phyloP scores from a whole-genome alignment of 2,329 filamentous ascomycete genomes.

The Hymenoscyphus albidus region DNA sequence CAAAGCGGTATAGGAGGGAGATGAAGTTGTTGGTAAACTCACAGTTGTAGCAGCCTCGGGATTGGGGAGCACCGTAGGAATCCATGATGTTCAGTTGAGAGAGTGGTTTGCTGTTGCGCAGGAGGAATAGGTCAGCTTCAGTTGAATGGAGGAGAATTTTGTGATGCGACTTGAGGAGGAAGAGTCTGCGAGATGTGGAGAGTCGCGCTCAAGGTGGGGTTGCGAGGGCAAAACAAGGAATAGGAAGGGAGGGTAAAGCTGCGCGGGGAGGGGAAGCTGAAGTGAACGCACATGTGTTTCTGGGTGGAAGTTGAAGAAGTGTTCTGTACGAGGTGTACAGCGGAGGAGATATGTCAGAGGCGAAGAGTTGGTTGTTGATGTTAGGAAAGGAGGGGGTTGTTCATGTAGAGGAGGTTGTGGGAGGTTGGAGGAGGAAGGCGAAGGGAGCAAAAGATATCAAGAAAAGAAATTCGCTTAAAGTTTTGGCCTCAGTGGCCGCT shows the following conservation, averaged over 20 bases:
- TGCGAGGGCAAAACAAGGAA: background rate
- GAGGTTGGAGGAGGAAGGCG: background rate
- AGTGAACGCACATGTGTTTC: background rate
- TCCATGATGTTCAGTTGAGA: conserved; percentile 30
- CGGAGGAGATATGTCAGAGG: background rate
- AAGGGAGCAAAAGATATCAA: conserved; percentile 1
- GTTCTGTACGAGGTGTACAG: conserved; percentile 6
- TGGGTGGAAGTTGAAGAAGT: conserved; percentile 1
- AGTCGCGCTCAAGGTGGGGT: conserved; percentile 9
- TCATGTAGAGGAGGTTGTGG: background rate
- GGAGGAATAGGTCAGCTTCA: conserved; percentile 13
- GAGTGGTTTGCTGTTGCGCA: conserved; percentile 18
- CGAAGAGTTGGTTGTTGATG: background rate
- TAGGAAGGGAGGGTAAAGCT: background rate
- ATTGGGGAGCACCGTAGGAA: conserved; percentile 31
- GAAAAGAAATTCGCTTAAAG: conserved; percentile 3
- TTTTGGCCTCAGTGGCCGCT: conserved; percentile 3
- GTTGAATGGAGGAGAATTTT: conserved; percentile 1
- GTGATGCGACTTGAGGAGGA: background rate
- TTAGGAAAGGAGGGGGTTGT: background rate
- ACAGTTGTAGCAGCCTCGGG: conserved; percentile 50
- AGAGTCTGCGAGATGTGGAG: background rate
- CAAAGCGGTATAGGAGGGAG: conserved; percentile 19
- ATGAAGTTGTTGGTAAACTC: conserved; percentile 34
- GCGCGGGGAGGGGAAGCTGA: background rate